Base-by-base conservation (phyloP, 192 early-diverging fungal genomes). In the Coemansia sp. region DNA sequence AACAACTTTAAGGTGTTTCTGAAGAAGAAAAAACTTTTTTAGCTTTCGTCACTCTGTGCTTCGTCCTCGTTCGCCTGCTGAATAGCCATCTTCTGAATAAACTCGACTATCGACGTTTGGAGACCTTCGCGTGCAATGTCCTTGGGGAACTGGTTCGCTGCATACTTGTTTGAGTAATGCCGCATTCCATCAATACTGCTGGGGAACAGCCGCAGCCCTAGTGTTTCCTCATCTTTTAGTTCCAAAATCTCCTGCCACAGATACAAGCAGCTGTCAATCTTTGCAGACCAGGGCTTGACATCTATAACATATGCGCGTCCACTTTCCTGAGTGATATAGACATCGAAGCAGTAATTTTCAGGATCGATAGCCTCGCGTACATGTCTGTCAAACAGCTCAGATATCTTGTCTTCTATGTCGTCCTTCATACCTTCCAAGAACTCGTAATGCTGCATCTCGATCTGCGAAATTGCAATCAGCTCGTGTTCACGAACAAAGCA, bases 221-320 rank as follows among this genome's bases (percentile, higher is more conserved):
- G 61, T 1, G 9, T 6, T 18, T 43, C 55, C 13, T 3, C 11
- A 12, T 45, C 23, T 3, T 23, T 24, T 6, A 56, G 51, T 22
- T 38, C 37, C 24, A 56, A 24, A 4, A 80, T 68, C 59, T 96
- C 93, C 14, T 80, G 55, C 95, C 95, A 98, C 9, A 70, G 61
- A 62, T 87, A 98, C 14, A 99, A 71, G 19, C 93, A 76, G 21
- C 86, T 66, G 57, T 99, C 97, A 0, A 95, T 95, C 2, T 78
- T 80, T 45, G 75, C 71, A 17, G 80, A 73, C 71, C 91, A 94
- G 0, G 92, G 92, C 76, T 99, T 96, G 71, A 99, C 91, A 73
- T 98, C 95, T 9, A 99, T 74, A 4, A 99, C 66, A 56, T 82
- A 93, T 2, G 88, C 86, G 19, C 79, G 78, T 18, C 81, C 67